These are phyloP conservation scores for Nicotiana obtusifolia DNA, from an alignment of 257 asterid genomes.

Conservation along the genomic window DNA sequence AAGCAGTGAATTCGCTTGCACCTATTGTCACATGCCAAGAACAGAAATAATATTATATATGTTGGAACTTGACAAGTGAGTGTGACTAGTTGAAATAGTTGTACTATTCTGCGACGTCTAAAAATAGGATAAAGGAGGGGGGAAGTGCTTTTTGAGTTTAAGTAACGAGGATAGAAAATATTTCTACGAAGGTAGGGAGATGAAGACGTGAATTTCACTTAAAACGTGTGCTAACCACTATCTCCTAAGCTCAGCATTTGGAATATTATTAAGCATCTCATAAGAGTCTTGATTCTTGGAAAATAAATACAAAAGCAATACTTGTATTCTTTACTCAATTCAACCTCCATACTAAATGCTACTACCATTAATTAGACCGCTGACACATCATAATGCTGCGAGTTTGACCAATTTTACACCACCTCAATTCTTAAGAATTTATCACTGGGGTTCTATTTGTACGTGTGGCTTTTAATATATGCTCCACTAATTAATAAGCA, in stretches of 20 bases:
- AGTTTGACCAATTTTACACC: not conserved
- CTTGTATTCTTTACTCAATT: not conserved
- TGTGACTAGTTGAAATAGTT: not conserved
- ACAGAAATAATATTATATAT: no score
- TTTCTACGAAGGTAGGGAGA: no score
- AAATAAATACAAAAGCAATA: not conserved
- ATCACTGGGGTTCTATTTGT: not conserved
- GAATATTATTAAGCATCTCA: not conserved
- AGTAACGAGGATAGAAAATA: no score
- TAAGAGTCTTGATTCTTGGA: not conserved
- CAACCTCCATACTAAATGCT: not conserved
- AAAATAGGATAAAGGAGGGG: no score
- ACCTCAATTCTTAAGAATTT: not conserved
- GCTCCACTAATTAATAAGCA: not conserved
- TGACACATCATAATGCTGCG: not conserved
- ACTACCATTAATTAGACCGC: not conserved
- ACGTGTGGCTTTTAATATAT: not conserved
- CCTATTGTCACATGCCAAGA: no score
- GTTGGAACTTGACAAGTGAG: not conserved
- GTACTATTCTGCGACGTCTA: no score
- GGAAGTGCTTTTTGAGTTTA: no score
- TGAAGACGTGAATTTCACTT: no score
- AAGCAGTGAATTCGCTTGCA: no score
- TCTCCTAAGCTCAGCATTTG: not conserved
- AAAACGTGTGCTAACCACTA: not conserved